These are phyloP conservation scores for Quercus tomentella DNA, from an alignment of 331 rosid genomes.

Conservation along the genomic window DNA sequence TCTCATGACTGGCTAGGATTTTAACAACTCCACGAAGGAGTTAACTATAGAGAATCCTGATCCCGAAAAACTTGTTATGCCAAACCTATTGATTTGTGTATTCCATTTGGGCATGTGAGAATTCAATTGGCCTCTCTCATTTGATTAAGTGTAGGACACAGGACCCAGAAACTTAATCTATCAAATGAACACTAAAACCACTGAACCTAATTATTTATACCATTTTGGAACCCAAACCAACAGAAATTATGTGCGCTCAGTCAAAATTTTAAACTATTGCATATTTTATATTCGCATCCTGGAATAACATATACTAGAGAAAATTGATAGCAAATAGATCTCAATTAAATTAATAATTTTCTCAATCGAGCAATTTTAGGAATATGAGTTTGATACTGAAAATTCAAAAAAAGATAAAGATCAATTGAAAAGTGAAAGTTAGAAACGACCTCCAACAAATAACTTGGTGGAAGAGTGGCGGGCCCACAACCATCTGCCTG, in stretches of 20 bases:
- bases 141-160: no score
- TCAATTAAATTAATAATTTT: not conserved
- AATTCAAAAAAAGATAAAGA: not conserved
- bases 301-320: not conserved
- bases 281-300: not conserved
- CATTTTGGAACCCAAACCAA: not conserved
- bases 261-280: not conserved
- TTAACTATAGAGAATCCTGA: no score
- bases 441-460: conserved; percentile 50
- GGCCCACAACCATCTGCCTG: conserved; percentile 18
- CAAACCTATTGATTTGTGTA: no score
- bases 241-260: not conserved
- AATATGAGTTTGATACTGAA: not conserved
- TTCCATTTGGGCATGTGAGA: no score
- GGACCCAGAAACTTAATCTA: no score
- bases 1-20: no score
- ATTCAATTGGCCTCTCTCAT: no score
- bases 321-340: not conserved
- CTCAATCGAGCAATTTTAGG: not conserved
- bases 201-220: not conserved
- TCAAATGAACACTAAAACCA: not conserved
- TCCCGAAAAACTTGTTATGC: no score
- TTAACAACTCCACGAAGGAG: no score
- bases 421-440: not conserved
- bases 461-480: conserved; percentile 37